Base-by-base conservation (phyloP, 2,329 filamentous ascomycete species). In the Fusarium sp. region DNA sequence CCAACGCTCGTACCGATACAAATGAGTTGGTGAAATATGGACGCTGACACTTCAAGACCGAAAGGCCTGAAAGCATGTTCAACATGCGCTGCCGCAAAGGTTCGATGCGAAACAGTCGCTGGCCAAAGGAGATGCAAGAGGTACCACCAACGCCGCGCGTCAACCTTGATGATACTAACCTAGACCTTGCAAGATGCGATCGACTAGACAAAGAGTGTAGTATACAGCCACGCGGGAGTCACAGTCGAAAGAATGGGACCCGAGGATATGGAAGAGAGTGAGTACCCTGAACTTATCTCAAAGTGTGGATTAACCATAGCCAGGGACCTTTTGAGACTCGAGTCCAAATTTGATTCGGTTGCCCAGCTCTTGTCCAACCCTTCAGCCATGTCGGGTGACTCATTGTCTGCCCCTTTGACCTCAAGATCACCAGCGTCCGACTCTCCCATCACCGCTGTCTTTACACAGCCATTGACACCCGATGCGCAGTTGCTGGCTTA, bases 331-430 rank as follows among this genome's bases (percentile, higher is more conserved):
- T 32, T 45, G 0, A 35, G 69, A 50, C 62, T 71, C 2, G 63
- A 71, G 17, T 67, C 69, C 22, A 70, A 70, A 15, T 70, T 71
- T 4, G 67, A 70, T 25, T 71, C 69, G 11, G 63, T 67, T 25
- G 50, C 69, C 12, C 69, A 50, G 5, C 38, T 71, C 6, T 27
- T 66, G 6, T 52, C 63, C 12, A 47, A 30, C n/a, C n/a, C n/a
- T n/a, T n/a, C n/a, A n/a, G n/a, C n/a, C n/a, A n/a, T n/a, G n/a
- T n/a, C 2, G 9, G 47, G 30, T 1, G 43, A 25, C 3, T 52
- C 67, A 10, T 52, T 45, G 32, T 17, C 10, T 20, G 12, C n/a
- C 10, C 38, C 17, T 10, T 38, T 54, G 32, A 25, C 6, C 4
- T 57, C 68, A 5, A 30, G 27, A n/a, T 22, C 62, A 6, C 25